Evolutionary conservation across 805 yeast species (phyloP).

Genomic region (Wilhelminamyces savonicus): DNA sequence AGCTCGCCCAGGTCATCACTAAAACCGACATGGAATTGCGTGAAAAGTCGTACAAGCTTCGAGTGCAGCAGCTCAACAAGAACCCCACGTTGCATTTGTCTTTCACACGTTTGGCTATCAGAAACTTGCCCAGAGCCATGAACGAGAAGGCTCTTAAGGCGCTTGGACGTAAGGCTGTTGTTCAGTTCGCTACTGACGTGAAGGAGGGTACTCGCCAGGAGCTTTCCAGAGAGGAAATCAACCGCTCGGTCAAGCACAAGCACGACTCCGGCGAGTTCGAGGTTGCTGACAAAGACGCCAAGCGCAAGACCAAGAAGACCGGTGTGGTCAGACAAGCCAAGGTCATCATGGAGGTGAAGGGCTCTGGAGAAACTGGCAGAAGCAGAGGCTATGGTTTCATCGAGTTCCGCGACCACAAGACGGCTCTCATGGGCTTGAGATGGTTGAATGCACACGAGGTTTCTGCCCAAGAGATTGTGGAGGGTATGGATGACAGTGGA

Average conservation of each 20-base stretch:
- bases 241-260: slow-evolving; percentile 70
- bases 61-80: slow-evolving; percentile 85
- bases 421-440: slow-evolving; percentile 92
- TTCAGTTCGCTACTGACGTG: slow-evolving; percentile 88
- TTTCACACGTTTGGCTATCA: slow-evolving; percentile 88
- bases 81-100: slow-evolving; percentile 90
- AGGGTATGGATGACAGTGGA: slow-evolving; percentile 68
- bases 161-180: slow-evolving; percentile 89
- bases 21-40: slow-evolving; percentile 77
- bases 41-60: slow-evolving; percentile 76
- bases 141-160: slow-evolving; percentile 83
- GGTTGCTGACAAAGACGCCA: slow-evolving; percentile 31
- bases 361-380: slow-evolving; percentile 80
- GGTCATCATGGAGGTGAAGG: slow-evolving; percentile 87
- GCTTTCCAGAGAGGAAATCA: slow-evolving; percentile 80
- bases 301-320: slow-evolving; percentile 60
- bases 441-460: slow-evolving; percentile 96
- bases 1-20: slow-evolving; percentile 63
- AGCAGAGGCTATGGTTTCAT: slow-evolving; percentile 96
- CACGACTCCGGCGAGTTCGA: slow-evolving; percentile 25
- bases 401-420: slow-evolving; percentile 85
- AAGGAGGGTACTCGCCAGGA: slow-evolving; percentile 71
- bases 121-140: slow-evolving; percentile 93
- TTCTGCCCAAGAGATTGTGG: slow-evolving; percentile 58
- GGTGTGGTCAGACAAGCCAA: slow-evolving; percentile 95